These are phyloP conservation scores for Dorcoceras hygrometricum DNA, from an alignment of 257 asterid species.

Conservation along the genomic window DNA sequence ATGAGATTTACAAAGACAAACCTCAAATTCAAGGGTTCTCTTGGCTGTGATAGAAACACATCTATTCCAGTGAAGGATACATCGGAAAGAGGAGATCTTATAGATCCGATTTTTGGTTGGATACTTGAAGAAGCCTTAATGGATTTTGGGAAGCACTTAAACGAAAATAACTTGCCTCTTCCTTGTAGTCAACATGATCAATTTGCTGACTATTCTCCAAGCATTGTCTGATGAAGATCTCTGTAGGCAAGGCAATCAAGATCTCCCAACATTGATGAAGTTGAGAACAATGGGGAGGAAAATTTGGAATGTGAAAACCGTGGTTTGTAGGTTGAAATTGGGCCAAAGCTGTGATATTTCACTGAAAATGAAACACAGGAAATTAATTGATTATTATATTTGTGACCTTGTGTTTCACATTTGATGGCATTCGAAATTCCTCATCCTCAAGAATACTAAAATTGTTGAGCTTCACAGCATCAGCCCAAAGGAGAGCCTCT, in stretches of 20 bases:
- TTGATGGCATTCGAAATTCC: slow-evolving; percentile 48
- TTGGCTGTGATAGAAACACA: too few relatives aligned
- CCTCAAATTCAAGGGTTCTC: too few relatives aligned
- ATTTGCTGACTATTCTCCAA: slow-evolving; percentile 51
- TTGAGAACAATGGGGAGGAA: slow-evolving; percentile 73
- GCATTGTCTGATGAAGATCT: slow-evolving; percentile 82
- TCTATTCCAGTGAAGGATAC: too few relatives aligned
- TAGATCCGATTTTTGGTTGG: slow-evolving; percentile 81
- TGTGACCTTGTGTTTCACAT: slow-evolving; percentile 68
- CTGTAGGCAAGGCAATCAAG: slow-evolving; percentile 68
- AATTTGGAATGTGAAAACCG: slow-evolving; percentile 75
- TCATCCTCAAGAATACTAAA: slow-evolving; percentile 73
- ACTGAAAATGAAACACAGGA: slow-evolving; percentile 91
- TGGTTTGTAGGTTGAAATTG: slow-evolving; percentile 75
- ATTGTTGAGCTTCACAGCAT: slow-evolving; percentile 71
- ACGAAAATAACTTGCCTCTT: slow-evolving; percentile 44
- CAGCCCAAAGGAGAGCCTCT: slow-evolving; percentile 87
- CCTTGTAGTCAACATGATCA: slow-evolving; percentile 52
- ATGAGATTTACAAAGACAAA: too few relatives aligned
- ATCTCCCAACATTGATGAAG: slow-evolving; percentile 71
- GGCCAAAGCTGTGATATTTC: slow-evolving; percentile 80
- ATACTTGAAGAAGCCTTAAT: slow-evolving; percentile 63
- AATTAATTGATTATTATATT: slow-evolving; percentile 80
- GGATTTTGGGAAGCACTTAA: slow-evolving; percentile 83
- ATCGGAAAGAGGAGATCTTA: slow-evolving; percentile 83